phyloP scores from a whole-genome alignment of 2,329 filamentous ascomycete genomes.

The Fusarium sp. region DNA sequence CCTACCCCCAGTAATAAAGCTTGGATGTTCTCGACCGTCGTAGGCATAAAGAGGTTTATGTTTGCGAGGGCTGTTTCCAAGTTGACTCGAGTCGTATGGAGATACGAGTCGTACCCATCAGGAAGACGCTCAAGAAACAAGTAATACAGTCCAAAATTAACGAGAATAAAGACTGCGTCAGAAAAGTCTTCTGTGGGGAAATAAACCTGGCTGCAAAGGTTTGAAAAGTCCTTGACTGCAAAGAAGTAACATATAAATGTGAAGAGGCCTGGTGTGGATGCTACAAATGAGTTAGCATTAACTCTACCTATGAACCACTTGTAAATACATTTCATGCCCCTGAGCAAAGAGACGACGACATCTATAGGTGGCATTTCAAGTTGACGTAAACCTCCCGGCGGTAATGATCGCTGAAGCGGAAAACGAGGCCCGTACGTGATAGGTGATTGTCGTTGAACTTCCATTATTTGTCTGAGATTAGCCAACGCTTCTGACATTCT shows the following conservation, averaged over 20 bases:
- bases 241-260: slow-evolving; percentile 63
- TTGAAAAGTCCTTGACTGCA: slow-evolving; percentile 62
- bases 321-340: slow-evolving; percentile 58
- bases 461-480: slow-evolving; percentile 64
- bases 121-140: slow-evolving; percentile 60
- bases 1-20: slow-evolving; percentile 69
- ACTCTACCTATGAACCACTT: background rate
- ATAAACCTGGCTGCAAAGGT: slow-evolving; percentile 62
- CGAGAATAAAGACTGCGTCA: slow-evolving; percentile 63
- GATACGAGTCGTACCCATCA: slow-evolving; percentile 41
- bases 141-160: slow-evolving; percentile 63
- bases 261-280: slow-evolving; percentile 60
- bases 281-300: slow-evolving; percentile 2
- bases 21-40: slow-evolving; percentile 66
- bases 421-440: slow-evolving; percentile 59
- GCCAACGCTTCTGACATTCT: slow-evolving; percentile 66
- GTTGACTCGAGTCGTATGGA: slow-evolving; percentile 59
- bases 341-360: slow-evolving; percentile 61
- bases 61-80: slow-evolving; percentile 63
- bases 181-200: slow-evolving; percentile 64
- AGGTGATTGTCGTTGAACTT: slow-evolving; percentile 60
- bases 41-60: slow-evolving; percentile 67
- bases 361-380: slow-evolving; percentile 66
- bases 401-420: slow-evolving; percentile 58
- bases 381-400: slow-evolving; percentile 60